Evolutionary conservation across 805 yeast genomes (phyloP).

Genomic region (Sugiyamaella valdiviana): DNA sequence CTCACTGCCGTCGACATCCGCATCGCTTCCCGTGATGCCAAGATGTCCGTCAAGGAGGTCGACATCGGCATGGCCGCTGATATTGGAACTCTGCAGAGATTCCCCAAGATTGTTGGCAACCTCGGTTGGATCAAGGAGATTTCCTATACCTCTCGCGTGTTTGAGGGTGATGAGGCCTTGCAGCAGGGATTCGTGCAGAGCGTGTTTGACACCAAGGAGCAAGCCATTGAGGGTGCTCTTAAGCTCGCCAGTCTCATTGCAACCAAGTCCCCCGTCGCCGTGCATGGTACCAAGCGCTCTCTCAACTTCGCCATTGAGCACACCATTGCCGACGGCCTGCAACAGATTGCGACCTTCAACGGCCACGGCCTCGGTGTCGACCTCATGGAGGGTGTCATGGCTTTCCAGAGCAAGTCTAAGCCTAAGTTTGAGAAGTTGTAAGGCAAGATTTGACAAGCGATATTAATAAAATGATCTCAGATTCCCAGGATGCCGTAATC

Average conservation of each 20-base stretch:
- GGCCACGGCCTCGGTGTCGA: conserved; percentile 34
- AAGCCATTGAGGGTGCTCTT: conserved; percentile 46
- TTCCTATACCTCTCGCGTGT: conserved; percentile 55
- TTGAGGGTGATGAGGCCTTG: conserved; percentile 49
- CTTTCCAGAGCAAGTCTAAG: conserved; percentile 26
- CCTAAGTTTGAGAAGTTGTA: conserved; percentile 28
- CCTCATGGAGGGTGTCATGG: conserved; percentile 28
- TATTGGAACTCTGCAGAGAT: conserved; percentile 67
- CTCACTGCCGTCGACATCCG: conserved; percentile 54
- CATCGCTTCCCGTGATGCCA: conserved; percentile 46
- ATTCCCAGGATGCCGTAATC: neutral
- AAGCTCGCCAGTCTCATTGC: conserved; percentile 46
- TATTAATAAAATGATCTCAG: neutral
- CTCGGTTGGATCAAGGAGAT: conserved; percentile 52
- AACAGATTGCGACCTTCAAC: conserved; percentile 50
- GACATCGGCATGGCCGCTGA: conserved; percentile 73
- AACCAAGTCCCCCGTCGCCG: conserved; percentile 49
- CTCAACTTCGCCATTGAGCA: conserved; percentile 41
- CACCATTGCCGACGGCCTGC: conserved; percentile 42
- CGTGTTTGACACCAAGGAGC: conserved; percentile 41
- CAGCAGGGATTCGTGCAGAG: conserved; percentile 50
- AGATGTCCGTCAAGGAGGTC: conserved; percentile 60
- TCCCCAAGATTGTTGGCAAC: conserved; percentile 50
- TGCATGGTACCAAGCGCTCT: conserved; percentile 55
- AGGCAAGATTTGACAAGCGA: neutral